Percentiles rank a stretch among this genome's conserved stretches.
phyloP scores from a whole-genome alignment of 257 asterid genomes.

The Nicotiana tabacum region DNA sequence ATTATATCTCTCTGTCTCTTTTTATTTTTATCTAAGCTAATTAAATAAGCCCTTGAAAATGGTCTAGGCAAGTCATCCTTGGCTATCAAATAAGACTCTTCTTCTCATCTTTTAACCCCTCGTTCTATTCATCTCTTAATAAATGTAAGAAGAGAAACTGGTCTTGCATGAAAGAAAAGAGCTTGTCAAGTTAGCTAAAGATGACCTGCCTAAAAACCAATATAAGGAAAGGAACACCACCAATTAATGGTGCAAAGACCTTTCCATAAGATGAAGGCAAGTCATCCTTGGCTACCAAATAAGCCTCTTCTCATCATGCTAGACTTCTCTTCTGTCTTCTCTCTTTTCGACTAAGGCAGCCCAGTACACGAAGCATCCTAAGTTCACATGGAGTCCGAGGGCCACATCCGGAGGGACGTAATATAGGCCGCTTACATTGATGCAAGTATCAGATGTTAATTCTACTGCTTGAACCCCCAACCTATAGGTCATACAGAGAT shows the following conservation, averaged over 20 bases:
- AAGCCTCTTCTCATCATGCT: not conserved
- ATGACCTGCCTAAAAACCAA: not conserved
- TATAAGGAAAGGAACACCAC: not conserved
- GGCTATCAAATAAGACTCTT: not conserved
- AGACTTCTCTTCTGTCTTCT: not conserved
- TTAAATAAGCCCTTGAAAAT: no score
- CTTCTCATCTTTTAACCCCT: not conserved
- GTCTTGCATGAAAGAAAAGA: not conserved
- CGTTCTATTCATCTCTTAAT: not conserved
- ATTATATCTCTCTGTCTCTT: no score
- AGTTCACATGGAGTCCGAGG: no score
- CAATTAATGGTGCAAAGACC: not conserved
- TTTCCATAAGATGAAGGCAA: not conserved
- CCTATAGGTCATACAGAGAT: no score
- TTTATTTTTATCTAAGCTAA: no score
- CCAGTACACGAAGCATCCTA: no score
- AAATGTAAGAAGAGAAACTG: not conserved
- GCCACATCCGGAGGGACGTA: no score
- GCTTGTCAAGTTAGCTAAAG: not conserved
- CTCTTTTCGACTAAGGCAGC: accelerated
- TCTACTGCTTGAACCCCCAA: no score
- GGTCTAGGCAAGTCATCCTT: not conserved
- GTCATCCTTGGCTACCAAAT: not conserved
- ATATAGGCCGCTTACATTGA: no score
- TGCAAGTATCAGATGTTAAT: no score